These are phyloP conservation scores for Blastocladiella britannica DNA, from an alignment of 192 early-diverging fungal genomes.

Conservation along the genomic window DNA sequence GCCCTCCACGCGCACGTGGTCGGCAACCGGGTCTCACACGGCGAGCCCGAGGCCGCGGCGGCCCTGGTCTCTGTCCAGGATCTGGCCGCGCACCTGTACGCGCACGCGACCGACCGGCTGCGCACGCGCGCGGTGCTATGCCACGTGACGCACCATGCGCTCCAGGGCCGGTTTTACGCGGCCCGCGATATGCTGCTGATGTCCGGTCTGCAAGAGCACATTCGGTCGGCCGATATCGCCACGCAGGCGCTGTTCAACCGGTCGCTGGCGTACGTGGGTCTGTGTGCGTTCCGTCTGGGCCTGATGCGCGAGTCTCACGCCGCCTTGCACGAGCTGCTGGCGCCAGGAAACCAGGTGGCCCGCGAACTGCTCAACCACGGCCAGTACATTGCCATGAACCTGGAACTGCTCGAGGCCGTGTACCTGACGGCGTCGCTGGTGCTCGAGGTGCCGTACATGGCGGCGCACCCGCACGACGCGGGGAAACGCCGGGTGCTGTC, in stretches of 20 bases:
- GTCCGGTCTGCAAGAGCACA: slow-evolving; percentile 93
- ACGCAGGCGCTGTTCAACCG: slow-evolving; percentile 96
- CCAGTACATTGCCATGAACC: slow-evolving; percentile 86
- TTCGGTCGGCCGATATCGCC: slow-evolving; percentile 63
- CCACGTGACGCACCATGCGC: slow-evolving; percentile 92
- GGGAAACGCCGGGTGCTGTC: slow-evolving; percentile 43
- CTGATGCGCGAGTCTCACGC: slow-evolving; percentile 72
- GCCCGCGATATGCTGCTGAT: slow-evolving; percentile 93
- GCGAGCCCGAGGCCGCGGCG: slow-evolving; percentile 16
- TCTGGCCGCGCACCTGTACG: slow-evolving; percentile 79
- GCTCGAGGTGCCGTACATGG: slow-evolving; percentile 93
- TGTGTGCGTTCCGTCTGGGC: slow-evolving; percentile 88
- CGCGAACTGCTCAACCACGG: slow-evolving; percentile 93
- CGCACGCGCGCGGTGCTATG: slow-evolving; percentile 88
- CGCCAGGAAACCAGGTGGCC: slow-evolving; percentile 48
- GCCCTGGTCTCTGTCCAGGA: slow-evolving; percentile 46
- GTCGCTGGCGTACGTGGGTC: slow-evolving; percentile 82
- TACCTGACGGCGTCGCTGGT: slow-evolving; percentile 91
- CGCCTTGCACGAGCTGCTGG: slow-evolving; percentile 71
- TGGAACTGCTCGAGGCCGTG: slow-evolving; percentile 92
- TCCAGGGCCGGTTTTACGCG: slow-evolving; percentile 81
- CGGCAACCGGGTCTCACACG: slow-evolving; percentile 25
- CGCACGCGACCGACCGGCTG: slow-evolving; percentile 54
- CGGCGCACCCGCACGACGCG: slow-evolving; percentile 37
- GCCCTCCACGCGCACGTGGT: slow-evolving; percentile 21